A percentile compares a stretch with the other conserved stretches of the same genome.
phyloP scores from a whole-genome alignment of 164 flowering plant species.

The Buxus sempervirens region DNA sequence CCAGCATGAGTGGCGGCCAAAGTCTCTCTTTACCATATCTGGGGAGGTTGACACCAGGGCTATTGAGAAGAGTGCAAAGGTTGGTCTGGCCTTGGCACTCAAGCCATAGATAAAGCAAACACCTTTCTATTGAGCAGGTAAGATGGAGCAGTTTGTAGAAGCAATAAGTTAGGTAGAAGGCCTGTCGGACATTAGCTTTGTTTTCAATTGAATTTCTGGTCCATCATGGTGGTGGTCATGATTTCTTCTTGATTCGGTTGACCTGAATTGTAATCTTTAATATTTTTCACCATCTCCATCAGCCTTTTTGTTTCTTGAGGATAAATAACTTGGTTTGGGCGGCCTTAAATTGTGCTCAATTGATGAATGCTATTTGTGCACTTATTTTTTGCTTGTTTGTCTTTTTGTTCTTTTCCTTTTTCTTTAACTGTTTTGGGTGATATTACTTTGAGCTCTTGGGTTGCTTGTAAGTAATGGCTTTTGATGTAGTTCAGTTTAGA shows the following conservation, averaged over 20 bases:
- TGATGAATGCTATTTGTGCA: no score
- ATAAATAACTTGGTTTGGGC: no score
- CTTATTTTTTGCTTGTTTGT: no score
- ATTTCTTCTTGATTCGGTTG: not conserved
- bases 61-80: slow-evolving; percentile 54
- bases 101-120: slow-evolving; percentile 34
- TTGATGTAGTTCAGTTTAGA: no score
- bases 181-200: not conserved
- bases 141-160: not conserved
- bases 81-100: slow-evolving; percentile 55
- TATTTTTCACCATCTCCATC: no score
- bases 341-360: no score
- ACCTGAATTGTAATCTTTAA: not conserved
- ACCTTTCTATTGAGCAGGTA: not conserved
- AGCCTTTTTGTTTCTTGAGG: no score
- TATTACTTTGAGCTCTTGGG: no score
- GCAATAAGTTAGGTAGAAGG: slow-evolving; percentile 4
- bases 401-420: no score
- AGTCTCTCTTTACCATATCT: slow-evolving; percentile 50
- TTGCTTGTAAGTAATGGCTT: no score
- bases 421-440: no score
- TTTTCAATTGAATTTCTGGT: not conserved
- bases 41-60: slow-evolving; percentile 60
- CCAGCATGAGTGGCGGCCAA: slow-evolving; percentile 68
- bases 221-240: not conserved